Percentiles rank a stretch among this genome's conserved stretches.
These are phyloP conservation scores for Penicillium simplicissimum DNA, from an alignment of 495 filamentous ascomycete species.

Conservation along the genomic window DNA sequence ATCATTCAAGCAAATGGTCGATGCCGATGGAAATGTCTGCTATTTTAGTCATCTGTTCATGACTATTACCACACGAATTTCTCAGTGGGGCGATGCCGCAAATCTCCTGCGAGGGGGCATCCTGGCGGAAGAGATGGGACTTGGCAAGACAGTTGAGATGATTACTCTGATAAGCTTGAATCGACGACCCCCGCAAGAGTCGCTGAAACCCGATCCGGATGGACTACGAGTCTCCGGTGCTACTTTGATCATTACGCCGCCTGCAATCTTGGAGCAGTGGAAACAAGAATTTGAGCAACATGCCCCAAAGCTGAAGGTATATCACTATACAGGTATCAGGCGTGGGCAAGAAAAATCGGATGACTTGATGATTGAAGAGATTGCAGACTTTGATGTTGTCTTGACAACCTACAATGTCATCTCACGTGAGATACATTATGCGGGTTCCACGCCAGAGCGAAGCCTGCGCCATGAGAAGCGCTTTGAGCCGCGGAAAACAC, in stretches of 20 bases:
- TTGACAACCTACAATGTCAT: conserved; percentile 85
- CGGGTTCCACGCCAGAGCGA: conserved; percentile 62
- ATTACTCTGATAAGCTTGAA: conserved; percentile 75
- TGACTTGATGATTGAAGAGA: conserved; percentile 47
- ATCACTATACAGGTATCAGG: conserved; percentile 52
- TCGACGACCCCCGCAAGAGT: conserved; percentile 28
- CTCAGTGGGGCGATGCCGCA: conserved; percentile 42
- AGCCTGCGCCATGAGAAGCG: conserved; percentile 64
- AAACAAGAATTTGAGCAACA: conserved; percentile 73
- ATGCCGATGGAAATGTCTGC: conserved; percentile 52
- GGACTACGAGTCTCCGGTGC: conserved; percentile 48
- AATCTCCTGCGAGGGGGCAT: conserved; percentile 57
- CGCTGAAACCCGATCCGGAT: conserved; percentile 27
- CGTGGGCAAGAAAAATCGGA: conserved; percentile 40
- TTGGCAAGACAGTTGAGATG: conserved; percentile 93
- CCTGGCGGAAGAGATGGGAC: conserved; percentile 93
- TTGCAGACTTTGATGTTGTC: conserved; percentile 69
- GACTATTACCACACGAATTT: conserved; percentile 55
- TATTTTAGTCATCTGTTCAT: conserved; percentile 67
- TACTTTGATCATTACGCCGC: conserved; percentile 86
- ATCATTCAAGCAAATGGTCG: conserved; percentile 39
- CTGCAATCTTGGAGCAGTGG: conserved; percentile 84
- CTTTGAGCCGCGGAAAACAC: conserved; percentile 68
- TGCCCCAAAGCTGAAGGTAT: conserved; percentile 59
- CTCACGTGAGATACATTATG: conserved; percentile 73